These are phyloP conservation scores for Suhomyces sp. DNA, from an alignment of 805 yeast species.

Conservation along the genomic window DNA sequence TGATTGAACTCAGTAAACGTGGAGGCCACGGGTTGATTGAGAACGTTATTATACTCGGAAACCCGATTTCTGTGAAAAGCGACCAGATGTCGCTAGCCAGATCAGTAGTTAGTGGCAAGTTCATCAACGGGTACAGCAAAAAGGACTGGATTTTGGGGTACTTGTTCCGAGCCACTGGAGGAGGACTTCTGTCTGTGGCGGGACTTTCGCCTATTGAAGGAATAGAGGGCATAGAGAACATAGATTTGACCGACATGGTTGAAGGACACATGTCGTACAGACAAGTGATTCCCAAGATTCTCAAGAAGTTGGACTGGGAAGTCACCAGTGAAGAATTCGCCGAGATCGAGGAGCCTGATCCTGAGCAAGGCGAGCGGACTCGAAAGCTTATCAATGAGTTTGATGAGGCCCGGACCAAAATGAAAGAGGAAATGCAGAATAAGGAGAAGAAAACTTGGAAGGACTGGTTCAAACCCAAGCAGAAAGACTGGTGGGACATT, in stretches of 20 bases:
- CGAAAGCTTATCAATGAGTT: conserved; percentile 79
- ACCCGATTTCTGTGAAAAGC: conserved; percentile 75
- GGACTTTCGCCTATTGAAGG: conserved; percentile 76
- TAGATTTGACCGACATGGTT: conserved; percentile 81
- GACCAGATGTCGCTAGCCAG: conserved; percentile 78
- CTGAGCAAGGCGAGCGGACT: conserved; percentile 80
- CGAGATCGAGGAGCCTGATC: conserved; percentile 95
- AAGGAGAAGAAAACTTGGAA: conserved; percentile 44
- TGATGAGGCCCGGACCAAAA: conserved; percentile 73
- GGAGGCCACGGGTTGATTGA: conserved; percentile 89
- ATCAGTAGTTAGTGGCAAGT: conserved; percentile 84
- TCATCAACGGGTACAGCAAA: conserved; percentile 84
- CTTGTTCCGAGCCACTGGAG: conserved; percentile 90
- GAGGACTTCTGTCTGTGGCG: conserved; percentile 88
- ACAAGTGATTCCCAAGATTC: conserved; percentile 81
- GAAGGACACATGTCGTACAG: conserved; percentile 98
- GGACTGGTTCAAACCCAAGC: conserved; percentile 46
- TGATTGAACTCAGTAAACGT: conserved; percentile 76
- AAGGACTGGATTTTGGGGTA: conserved; percentile 97
- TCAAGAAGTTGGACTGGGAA: conserved; percentile 69
- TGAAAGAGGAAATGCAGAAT: conserved; percentile 43
- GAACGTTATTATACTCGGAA: conserved; percentile 82
- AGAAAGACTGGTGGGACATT: conserved; percentile 59
- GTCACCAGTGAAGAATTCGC: conserved; percentile 87
- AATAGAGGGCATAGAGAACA: conserved; percentile 69